These are phyloP conservation scores for Neovahlkampfia damariscottae DNA, from an alignment of 78 protist species.

Conservation along the genomic window DNA sequence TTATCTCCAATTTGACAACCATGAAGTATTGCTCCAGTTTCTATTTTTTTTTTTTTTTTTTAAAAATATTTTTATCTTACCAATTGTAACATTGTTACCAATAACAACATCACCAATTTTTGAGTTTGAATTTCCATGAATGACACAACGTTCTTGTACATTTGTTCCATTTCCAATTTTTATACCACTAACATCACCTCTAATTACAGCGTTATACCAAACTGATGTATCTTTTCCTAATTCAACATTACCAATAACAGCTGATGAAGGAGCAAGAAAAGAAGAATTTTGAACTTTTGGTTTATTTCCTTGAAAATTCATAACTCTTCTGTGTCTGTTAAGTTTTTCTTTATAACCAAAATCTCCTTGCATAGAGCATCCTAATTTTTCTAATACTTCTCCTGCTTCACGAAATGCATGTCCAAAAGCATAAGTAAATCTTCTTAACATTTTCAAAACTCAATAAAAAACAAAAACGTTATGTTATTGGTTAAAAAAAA, in stretches of 20 bases:
- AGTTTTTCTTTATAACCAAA: neutral
- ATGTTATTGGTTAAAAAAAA: too few species aligned
- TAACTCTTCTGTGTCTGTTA: neutral
- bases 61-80: neutral
- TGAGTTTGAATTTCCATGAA: neutral
- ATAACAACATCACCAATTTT: neutral
- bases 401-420: neutral
- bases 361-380: neutral
- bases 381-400: neutral
- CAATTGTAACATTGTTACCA: slow-evolving; percentile 16
- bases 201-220: slow-evolving; percentile 17
- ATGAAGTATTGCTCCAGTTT: slow-evolving; percentile 14
- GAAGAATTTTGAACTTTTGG: neutral
- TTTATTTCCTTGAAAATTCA: neutral
- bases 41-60: neutral
- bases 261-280: slow-evolving; percentile 30
- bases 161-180: neutral
- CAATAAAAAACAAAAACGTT: too few species aligned
- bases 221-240: neutral
- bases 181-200: slow-evolving; percentile 15
- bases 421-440: too few species aligned
- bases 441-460: too few species aligned
- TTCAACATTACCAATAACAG: slow-evolving; percentile 20
- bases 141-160: slow-evolving; percentile 23
- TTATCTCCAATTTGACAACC: neutral